Conservation (phyloP, 1,139 yeast species). For the Yamadazyma trypodendri region DNA sequence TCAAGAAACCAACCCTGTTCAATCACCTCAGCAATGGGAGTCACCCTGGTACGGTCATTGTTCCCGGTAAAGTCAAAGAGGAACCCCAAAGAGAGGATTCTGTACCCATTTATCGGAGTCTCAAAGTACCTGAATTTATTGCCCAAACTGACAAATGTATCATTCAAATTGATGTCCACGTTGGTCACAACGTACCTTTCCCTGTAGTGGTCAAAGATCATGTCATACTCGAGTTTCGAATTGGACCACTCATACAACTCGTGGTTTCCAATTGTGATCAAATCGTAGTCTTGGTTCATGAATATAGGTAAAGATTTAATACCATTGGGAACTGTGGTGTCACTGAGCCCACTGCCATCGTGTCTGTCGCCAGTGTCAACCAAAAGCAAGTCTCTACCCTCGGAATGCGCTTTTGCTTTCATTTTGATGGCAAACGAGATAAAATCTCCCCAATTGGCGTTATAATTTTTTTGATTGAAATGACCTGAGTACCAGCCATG, state of each 20-base stretch:
- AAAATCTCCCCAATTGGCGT: conserved; percentile 94
- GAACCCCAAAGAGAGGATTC: conserved; percentile 73
- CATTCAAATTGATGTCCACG: conserved; percentile 62
- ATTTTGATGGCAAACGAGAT: conserved; percentile 63
- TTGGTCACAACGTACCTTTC: conserved; percentile 76
- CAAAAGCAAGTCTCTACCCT: conserved; percentile 62
- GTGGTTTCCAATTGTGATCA: conserved; percentile 88
- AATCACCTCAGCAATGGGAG: conserved; percentile 57
- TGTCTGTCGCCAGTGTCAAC: conserved; percentile 93
- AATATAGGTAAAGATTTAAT: conserved; percentile 60
- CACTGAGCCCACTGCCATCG: conserved; percentile 90
- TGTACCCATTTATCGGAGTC: conserved; percentile 53
- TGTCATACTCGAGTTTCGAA: conserved; percentile 63
- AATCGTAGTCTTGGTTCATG: conserved; percentile 66
- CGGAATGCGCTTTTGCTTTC: conserved; percentile 39
- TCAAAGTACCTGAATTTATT: conserved; percentile 60
- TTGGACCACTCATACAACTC: conserved; percentile 77
- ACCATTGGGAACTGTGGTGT: conserved; percentile 75
- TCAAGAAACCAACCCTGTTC: conserved; percentile 64
- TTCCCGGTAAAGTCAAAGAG: conserved; percentile 71
- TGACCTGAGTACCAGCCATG: conserved; percentile 97
- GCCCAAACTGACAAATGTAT: conserved; percentile 65
- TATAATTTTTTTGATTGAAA: conserved; percentile 66
- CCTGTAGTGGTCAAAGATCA: conserved; percentile 56
- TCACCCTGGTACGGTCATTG: conserved; percentile 63